These are phyloP conservation scores for Termitomyces sp. DNA, from an alignment of 768 basidiomycete species.

Conservation along the genomic window DNA sequence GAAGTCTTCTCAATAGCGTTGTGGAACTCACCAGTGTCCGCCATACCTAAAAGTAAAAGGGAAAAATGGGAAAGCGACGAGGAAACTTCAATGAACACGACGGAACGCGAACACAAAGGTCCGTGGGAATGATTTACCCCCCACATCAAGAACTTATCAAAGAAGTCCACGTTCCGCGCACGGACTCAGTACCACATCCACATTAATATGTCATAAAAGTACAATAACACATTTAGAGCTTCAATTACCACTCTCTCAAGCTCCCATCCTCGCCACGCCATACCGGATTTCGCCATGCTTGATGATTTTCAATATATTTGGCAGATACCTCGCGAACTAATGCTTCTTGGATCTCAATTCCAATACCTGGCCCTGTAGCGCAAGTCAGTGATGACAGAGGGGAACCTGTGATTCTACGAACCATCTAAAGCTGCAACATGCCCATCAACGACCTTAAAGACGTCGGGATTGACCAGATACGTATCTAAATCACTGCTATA, in stretches of 20 bases:
- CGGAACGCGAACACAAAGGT: not conserved
- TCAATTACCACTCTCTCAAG: conserved; percentile 44
- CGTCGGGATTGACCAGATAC: conserved; percentile 44
- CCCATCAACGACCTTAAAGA: conserved; percentile 50
- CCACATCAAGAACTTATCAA: not conserved
- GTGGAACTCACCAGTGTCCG: conserved; percentile 52
- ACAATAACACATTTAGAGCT: not conserved
- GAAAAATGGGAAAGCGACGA: not conserved
- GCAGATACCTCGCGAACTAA: conserved; percentile 36
- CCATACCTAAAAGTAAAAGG: conserved; percentile 30
- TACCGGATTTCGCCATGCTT: conserved; percentile 48
- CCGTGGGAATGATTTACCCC: conserved; percentile 13
- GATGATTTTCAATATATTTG: conserved; percentile 28
- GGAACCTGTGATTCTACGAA: conserved; percentile 9
- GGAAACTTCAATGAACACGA: not conserved
- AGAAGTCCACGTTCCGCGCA: not conserved
- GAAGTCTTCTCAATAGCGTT: conserved; percentile 35
- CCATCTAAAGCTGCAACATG: conserved; percentile 39
- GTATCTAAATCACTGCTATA: conserved; percentile 50
- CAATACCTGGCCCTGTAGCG: conserved; percentile 47
- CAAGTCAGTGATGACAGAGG: not conserved
- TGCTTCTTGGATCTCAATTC: conserved; percentile 55
- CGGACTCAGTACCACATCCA: not conserved
- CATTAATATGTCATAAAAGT: not conserved
- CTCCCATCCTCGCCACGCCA: conserved; percentile 53